phyloP scores from a whole-genome alignment of 768 basidiomycete species.

The Russula dissimulans region DNA sequence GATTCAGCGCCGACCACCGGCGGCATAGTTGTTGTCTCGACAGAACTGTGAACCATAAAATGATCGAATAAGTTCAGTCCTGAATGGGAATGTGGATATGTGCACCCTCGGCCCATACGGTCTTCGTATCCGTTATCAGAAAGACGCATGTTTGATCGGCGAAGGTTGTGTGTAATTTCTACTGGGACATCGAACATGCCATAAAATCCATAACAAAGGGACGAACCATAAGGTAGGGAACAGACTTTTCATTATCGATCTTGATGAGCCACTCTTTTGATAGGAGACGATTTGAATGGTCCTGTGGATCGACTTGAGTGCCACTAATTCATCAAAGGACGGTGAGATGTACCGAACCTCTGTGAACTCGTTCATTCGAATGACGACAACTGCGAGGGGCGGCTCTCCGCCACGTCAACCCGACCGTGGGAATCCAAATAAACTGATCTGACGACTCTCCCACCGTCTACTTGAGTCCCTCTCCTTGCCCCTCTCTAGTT shows the following conservation, averaged over 20 bases:
- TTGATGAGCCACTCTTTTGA: slow-evolving; percentile 70
- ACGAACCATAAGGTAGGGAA: slow-evolving; percentile 67
- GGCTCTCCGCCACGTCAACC: neutral
- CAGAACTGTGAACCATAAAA: slow-evolving; percentile 33
- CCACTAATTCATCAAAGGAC: neutral
- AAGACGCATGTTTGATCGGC: slow-evolving; percentile 51
- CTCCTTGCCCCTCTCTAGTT: neutral
- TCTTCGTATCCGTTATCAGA: slow-evolving; percentile 65
- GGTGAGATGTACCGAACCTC: slow-evolving; percentile 7
- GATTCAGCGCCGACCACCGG: slow-evolving; percentile 60
- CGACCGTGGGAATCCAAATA: slow-evolving; percentile 1
- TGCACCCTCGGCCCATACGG: slow-evolving; percentile 67
- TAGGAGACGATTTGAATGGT: slow-evolving; percentile 45
- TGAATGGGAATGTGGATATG: slow-evolving; percentile 7
- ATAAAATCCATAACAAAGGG: neutral
- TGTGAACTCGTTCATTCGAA: slow-evolving; percentile 14
- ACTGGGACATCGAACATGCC: slow-evolving; percentile 3
- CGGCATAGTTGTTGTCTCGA: slow-evolving; percentile 35
- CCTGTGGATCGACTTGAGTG: slow-evolving; percentile 30
- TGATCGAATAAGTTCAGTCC: slow-evolving; percentile 2
- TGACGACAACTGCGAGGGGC: neutral
- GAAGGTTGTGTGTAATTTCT: slow-evolving; percentile 54
- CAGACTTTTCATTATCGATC: slow-evolving; percentile 47
- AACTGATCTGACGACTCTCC: neutral
- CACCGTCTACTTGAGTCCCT: neutral